Percentiles rank a stretch among this genome's conserved stretches.
phyloP scores from a whole-genome alignment of 2,329 filamentous ascomycete genomes.

The Rutstroemia sp. region DNA sequence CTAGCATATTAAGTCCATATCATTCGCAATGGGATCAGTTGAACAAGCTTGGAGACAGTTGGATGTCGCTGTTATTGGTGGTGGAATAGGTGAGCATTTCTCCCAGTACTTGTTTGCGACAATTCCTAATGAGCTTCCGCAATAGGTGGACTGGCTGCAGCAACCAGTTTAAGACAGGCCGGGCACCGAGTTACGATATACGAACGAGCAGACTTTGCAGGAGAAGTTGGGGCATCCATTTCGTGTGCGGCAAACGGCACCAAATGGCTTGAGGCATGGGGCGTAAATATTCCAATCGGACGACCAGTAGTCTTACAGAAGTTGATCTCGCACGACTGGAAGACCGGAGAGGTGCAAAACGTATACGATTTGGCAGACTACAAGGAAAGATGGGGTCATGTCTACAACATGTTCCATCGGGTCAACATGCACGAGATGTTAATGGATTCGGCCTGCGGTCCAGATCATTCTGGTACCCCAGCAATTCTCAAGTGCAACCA shows the following conservation, averaged over 20 bases:
- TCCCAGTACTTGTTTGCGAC: not conserved
- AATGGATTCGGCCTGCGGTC: slow-evolving; percentile 49
- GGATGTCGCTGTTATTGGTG: slow-evolving; percentile 8
- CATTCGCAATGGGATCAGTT: not conserved
- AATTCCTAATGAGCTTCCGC: not conserved
- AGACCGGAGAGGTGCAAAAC: slow-evolving; percentile 57
- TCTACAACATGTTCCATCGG: slow-evolving; percentile 62
- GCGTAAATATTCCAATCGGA: slow-evolving; percentile 54
- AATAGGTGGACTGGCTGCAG: slow-evolving; percentile 41
- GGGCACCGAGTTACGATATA: slow-evolving; percentile 56
- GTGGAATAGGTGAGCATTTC: slow-evolving; percentile 6
- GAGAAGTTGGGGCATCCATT: slow-evolving; percentile 61
- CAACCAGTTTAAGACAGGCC: slow-evolving; percentile 43
- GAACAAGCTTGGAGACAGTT: not conserved
- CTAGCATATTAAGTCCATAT: not conserved
- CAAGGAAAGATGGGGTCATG: slow-evolving; percentile 47
- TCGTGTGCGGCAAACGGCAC: slow-evolving; percentile 65
- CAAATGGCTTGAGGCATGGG: slow-evolving; percentile 62
- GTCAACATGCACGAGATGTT: slow-evolving; percentile 64
- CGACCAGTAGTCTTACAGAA: slow-evolving; percentile 58
- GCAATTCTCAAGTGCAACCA: slow-evolving; percentile 46
- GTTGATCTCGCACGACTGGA: slow-evolving; percentile 64
- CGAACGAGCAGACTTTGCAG: slow-evolving; percentile 57
- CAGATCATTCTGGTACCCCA: slow-evolving; percentile 46
- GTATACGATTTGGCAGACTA: slow-evolving; percentile 60